Conservation (phyloP, 768 basidiomycete species). For the Termitomyces sp. region DNA sequence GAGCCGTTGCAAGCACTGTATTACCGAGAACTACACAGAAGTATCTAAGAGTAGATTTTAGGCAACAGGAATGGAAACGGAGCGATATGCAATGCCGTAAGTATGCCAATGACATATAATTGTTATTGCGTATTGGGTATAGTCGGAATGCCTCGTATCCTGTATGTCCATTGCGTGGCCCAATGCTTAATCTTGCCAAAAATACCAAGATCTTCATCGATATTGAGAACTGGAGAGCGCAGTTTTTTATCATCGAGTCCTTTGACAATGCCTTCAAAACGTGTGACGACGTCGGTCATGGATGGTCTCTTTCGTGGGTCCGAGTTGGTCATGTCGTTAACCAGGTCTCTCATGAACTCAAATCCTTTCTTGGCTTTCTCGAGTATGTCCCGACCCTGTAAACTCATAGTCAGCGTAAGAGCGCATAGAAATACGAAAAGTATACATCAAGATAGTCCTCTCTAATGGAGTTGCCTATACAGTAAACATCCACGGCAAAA, state of each 20-base stretch:
- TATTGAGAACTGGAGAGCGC: slow-evolving; percentile 19
- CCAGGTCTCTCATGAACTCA: neutral
- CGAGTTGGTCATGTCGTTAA: slow-evolving; percentile 2
- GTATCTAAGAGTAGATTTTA: too few relatives aligned
- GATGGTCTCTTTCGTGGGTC: slow-evolving; percentile 27
- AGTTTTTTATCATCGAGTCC: slow-evolving; percentile 13
- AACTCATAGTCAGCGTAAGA: neutral
- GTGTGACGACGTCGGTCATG: slow-evolving; percentile 22
- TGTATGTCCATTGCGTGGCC: neutral
- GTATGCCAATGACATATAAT: too few relatives aligned
- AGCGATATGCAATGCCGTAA: too few relatives aligned
- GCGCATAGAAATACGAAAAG: neutral
- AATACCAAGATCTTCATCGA: neutral
- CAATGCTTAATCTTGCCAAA: neutral
- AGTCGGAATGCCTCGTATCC: neutral
- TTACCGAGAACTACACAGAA: too few relatives aligned
- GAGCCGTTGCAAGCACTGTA: too few relatives aligned
- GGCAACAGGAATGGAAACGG: too few relatives aligned
- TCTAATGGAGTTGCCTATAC: neutral
- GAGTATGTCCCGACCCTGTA: neutral
- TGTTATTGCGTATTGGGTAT: neutral
- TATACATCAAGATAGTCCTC: neutral
- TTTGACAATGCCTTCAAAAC: neutral
- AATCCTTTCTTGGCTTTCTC: neutral
- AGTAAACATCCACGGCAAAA: neutral